Conservation (phyloP, 345 rosid species). For the Rubroshorea leprosula region DNA sequence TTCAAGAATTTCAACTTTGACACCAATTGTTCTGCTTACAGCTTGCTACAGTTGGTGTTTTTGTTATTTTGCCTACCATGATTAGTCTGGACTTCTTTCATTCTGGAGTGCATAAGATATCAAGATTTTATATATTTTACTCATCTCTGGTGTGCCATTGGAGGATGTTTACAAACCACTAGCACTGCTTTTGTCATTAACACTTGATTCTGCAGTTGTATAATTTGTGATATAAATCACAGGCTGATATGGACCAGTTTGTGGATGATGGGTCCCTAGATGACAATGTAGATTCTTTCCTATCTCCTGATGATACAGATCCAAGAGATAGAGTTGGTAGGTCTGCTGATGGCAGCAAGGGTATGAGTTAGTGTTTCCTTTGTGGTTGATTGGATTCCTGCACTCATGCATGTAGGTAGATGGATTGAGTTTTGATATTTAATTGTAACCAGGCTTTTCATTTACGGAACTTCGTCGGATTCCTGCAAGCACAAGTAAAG, state of each 20-base stretch:
- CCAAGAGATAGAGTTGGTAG: conserved; percentile 33
- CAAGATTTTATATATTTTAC: not conserved
- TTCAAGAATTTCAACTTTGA: too few relatives aligned
- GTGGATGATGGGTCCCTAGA: conserved; percentile 57
- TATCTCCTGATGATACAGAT: conserved; percentile 48
- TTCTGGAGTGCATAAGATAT: too few relatives aligned
- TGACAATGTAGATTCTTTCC: conserved; percentile 49
- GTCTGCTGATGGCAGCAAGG: conserved; percentile 37
- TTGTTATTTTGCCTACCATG: too few relatives aligned
- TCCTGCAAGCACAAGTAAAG: conserved; percentile 33
- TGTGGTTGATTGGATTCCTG: not conserved
- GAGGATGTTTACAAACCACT: not conserved
- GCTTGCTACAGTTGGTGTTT: too few relatives aligned
- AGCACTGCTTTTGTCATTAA: conserved; percentile 1
- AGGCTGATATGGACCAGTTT: conserved; percentile 49
- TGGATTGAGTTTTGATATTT: not conserved
- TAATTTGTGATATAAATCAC: conserved; percentile 21
- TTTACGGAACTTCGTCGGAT: conserved; percentile 41
- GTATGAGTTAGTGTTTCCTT: conserved; percentile 23
- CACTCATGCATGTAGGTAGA: not conserved
- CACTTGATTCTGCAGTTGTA: conserved; percentile 11
- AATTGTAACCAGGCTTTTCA: conserved; percentile 32
- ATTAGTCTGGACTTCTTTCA: too few relatives aligned
- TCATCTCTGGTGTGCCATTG: not conserved
- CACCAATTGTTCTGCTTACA: too few relatives aligned